Base-by-base conservation (phyloP, 305 asterid genomes). In the Plantago rigida region DNA sequence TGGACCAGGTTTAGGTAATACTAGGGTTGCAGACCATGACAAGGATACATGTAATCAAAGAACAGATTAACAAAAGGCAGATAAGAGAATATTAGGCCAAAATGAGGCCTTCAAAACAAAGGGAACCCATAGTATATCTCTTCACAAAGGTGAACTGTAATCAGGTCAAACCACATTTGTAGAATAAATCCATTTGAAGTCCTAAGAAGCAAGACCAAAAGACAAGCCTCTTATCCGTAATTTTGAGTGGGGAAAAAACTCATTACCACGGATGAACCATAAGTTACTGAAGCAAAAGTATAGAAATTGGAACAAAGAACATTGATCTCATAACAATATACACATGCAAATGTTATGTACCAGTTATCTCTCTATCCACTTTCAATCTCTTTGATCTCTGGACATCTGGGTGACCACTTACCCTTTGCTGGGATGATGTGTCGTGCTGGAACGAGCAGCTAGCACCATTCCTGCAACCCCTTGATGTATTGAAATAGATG, bases 391-490 rank as follows among this genome's bases (percentile, higher is more conserved):
- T 91, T 19, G 83, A 65, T 60, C 57, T 81, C 31, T 77, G 97
- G 44, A 81, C 78, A 46, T 87, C 95, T 0, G 83, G 79, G 48
- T 73, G 50, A 56, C 80, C 62, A 66, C 73, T 59, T 3, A 67
- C 86, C 66, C 81, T 79, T 57, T 67, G 83, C 70, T 77, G 94
- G 31, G 88, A 14, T 0, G 82, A 62, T 11, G 71, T 46, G 17
- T 84, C 95, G n/a, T 88, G 99, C 73, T 74, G 89, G 70, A 60
- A 92, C 1, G 80, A 39, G 59, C 95, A 92, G 56, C 79, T 87
- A 0, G 81, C 83, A 3, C 99, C 99, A 29, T 92, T 81, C 67
- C 95, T 75, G 73, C 99, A 88, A 11, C 96, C 98, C 76, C 84
- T 86, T 13, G 93, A 6, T 44, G 83, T 84, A 73, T 88, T 92